Conservation (phyloP, 129 eudicot genomes). For the Flaveria trinervia region DNA sequence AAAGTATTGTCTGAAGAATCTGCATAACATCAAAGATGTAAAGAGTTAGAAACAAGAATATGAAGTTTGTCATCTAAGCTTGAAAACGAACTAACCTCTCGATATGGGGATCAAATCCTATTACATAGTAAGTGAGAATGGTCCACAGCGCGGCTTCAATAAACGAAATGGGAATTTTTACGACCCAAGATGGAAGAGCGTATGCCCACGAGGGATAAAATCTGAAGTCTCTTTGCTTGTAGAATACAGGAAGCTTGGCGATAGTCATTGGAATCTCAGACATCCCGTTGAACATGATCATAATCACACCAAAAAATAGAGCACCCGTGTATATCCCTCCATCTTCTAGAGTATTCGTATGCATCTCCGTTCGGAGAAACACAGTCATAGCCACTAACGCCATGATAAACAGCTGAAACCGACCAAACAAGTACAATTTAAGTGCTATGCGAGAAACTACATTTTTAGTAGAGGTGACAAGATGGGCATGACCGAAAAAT, state of each 20-base stretch:
- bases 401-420: constrained; percentile 49
- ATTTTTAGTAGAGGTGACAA: too few species aligned
- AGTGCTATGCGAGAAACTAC: neutral
- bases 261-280: constrained; percentile 71
- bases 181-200: constrained; percentile 70
- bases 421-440: constrained; percentile 3
- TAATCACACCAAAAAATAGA: constrained; percentile 40
- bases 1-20: constrained; percentile 51
- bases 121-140: constrained; percentile 56
- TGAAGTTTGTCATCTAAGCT: constrained; percentile 5
- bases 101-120: constrained; percentile 76
- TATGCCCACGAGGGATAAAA: constrained; percentile 84
- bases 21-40: constrained; percentile 30
- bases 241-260: constrained; percentile 75
- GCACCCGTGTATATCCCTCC: constrained; percentile 57
- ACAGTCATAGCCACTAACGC: constrained; percentile 57
- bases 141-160: constrained; percentile 66
- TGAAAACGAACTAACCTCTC: constrained; percentile 44
- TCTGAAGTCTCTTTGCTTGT: constrained; percentile 75
- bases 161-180: constrained; percentile 62
- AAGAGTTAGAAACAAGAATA: neutral
- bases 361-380: constrained; percentile 66
- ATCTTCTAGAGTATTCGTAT: constrained; percentile 35
- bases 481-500: too few species aligned
- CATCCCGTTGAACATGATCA: constrained; percentile 64